Percentiles rank a stretch among this genome's conserved stretches.
These are phyloP conservation scores for Stachybotrys chartarum DNA, from an alignment of 2,329 filamentous ascomycete species.

Conservation along the genomic window DNA sequence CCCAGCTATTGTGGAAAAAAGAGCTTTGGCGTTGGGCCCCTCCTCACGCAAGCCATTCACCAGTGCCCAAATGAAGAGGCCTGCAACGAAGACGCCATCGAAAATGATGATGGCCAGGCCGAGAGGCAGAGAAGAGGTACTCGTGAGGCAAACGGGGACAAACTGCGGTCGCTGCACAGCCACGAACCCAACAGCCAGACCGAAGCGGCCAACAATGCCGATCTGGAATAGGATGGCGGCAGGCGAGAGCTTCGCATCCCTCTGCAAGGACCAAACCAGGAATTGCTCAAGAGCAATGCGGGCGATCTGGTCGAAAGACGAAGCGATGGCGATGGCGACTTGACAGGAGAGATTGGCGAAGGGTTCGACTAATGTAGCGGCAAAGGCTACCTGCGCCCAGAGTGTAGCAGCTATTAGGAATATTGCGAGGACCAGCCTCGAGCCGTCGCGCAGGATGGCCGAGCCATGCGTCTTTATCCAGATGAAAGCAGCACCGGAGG, in stretches of 20 bases:
- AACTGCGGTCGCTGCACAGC: slow-evolving; percentile 47
- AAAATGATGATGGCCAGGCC: slow-evolving; percentile 36
- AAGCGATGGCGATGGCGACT: slow-evolving; percentile 42
- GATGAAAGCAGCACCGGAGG: slow-evolving; percentile 38
- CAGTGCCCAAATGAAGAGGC: slow-evolving; percentile 34
- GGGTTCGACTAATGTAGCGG: slow-evolving; percentile 39
- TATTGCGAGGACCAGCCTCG: slow-evolving; percentile 56
- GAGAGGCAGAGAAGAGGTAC: slow-evolving; percentile 34
- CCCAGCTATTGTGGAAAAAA: slow-evolving; percentile 33
- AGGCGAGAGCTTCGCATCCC: slow-evolving; percentile 25
- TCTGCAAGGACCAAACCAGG: slow-evolving; percentile 42
- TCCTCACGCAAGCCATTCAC: slow-evolving; percentile 26
- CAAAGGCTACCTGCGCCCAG: slow-evolving; percentile 48
- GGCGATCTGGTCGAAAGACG: slow-evolving; percentile 50
- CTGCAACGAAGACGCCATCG: slow-evolving; percentile 37
- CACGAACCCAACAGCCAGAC: slow-evolving; percentile 47
- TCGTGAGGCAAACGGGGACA: slow-evolving; percentile 43
- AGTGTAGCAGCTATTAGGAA: slow-evolving; percentile 44
- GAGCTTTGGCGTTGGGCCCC: slow-evolving; percentile 28
- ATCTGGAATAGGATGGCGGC: slow-evolving; percentile 36
- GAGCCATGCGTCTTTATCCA: slow-evolving; percentile 40
- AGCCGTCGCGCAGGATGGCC: slow-evolving; percentile 46
- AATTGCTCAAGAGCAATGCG: slow-evolving; percentile 47
- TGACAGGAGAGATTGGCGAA: slow-evolving; percentile 40
- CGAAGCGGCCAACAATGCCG: slow-evolving; percentile 38